These are phyloP conservation scores for Ustilago vetiveriae DNA, from an alignment of 1,284 basidiomycete genomes.

Conservation along the genomic window DNA sequence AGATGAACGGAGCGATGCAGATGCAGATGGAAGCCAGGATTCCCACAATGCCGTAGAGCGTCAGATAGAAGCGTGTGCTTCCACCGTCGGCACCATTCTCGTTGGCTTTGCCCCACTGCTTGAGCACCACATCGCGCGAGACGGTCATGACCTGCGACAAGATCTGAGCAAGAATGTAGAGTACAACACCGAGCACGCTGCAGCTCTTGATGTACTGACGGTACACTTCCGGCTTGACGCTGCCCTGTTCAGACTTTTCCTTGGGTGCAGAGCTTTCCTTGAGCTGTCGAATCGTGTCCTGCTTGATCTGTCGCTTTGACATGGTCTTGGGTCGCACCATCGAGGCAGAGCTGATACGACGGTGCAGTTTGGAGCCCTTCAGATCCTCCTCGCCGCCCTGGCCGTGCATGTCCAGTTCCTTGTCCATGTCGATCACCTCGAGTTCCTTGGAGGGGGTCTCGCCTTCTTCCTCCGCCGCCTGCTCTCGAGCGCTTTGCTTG, in stretches of 20 bases:
- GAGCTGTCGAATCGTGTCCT: conserved; percentile 61
- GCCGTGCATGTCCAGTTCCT: conserved; percentile 43
- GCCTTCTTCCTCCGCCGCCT: conserved; percentile 30
- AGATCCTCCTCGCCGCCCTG: conserved; percentile 47
- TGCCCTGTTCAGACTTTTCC: conserved; percentile 60
- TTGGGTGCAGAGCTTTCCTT: conserved; percentile 59
- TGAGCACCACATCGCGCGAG: conserved; percentile 62
- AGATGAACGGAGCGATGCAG: conserved; percentile 62
- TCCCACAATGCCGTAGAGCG: conserved; percentile 61
- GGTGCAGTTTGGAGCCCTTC: conserved; percentile 50
- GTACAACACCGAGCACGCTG: conserved; percentile 46
- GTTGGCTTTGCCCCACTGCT: conserved; percentile 64
- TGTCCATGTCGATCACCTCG: conserved; percentile 45
- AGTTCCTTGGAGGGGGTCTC: conserved; percentile 35
- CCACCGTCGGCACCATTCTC: conserved; percentile 30
- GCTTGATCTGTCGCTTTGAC: conserved; percentile 55
- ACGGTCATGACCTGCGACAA: conserved; percentile 59
- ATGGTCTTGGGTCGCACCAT: conserved; percentile 56
- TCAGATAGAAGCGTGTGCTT: conserved; percentile 58
- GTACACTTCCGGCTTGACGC: conserved; percentile 63
- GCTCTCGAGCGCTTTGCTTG: conserved; percentile 52
- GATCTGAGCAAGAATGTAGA: conserved; percentile 58
- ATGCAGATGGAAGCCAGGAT: conserved; percentile 54
- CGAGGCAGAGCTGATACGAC: conserved; percentile 51
- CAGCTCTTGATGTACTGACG: conserved; percentile 59